These are phyloP conservation scores for Pontederia crassipes DNA, from an alignment of 176 grass and related monocot species.

Conservation along the genomic window DNA sequence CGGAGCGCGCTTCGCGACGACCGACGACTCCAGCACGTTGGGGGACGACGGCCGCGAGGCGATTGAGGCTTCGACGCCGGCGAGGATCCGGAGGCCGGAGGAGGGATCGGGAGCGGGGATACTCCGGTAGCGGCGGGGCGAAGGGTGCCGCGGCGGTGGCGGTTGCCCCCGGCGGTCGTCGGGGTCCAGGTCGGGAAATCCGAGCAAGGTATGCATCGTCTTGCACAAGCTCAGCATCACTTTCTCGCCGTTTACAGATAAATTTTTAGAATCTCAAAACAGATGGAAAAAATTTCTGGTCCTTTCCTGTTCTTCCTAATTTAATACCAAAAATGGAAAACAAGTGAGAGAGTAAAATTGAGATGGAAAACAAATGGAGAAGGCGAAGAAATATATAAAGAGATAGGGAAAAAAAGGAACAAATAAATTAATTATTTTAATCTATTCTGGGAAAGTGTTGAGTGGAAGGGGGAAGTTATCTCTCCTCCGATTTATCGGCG, in stretches of 20 bases:
- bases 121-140: background rate
- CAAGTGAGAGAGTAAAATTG: no score
- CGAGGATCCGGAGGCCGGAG: slow-evolving; percentile 2
- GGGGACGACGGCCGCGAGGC: background rate
- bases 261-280: no score
- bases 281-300: no score
- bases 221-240: background rate
- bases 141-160: background rate
- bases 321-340: no score
- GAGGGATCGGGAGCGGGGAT: background rate
- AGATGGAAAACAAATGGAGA: no score
- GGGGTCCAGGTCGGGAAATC: background rate
- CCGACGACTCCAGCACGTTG: background rate
- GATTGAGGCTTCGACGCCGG: background rate
- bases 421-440: no score
- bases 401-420: no score
- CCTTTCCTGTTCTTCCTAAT: no score
- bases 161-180: background rate
- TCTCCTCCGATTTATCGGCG: no score
- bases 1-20: background rate
- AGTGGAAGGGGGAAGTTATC: no score
- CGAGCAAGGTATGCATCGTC: background rate
- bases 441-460: no score
- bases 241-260: background rate
- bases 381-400: no score